A percentile compares a stretch with the other conserved stretches of the same genome.
phyloP scores from a whole-genome alignment of 23 red algal genomes.

The Agarophyton chilense region DNA sequence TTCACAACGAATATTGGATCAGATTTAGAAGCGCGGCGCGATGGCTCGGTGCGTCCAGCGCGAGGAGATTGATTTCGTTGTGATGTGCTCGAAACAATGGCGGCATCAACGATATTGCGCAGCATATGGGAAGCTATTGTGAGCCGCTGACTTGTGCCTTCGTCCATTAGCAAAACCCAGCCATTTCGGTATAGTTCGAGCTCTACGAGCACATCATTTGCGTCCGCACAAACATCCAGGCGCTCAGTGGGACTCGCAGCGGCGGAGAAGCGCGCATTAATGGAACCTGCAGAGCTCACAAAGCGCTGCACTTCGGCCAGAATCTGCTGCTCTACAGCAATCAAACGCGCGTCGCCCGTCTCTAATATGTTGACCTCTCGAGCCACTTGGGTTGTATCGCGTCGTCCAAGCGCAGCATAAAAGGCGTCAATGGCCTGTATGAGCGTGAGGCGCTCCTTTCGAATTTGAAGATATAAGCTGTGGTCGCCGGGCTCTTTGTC shows the following conservation, averaged over 20 bases:
- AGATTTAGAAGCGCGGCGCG: background rate
- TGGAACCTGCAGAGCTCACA: background rate
- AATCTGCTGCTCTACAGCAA: conserved; percentile 1
- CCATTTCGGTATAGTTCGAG: conserved; percentile 31
- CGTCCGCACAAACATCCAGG: conserved; percentile 12
- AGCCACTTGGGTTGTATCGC: background rate
- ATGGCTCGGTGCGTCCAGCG: background rate
- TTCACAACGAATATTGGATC: background rate
- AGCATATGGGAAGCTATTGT: background rate
- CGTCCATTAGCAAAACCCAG: conserved; percentile 12
- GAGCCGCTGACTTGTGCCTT: background rate
- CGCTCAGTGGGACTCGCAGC: background rate
- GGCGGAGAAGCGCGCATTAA: background rate
- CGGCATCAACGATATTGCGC: conserved; percentile 11
- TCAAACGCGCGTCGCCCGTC: conserved; percentile 21
- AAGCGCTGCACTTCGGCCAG: conserved; percentile 33
- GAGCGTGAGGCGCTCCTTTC: background rate
- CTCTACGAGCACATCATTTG: conserved; percentile 42
- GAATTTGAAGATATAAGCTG: background rate
- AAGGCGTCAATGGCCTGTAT: conserved; percentile 33
- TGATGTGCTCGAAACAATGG: background rate
- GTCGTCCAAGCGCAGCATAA: conserved; percentile 33
- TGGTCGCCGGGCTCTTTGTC: conserved; percentile 28
- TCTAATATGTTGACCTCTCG: background rate
- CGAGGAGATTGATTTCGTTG: background rate